These are phyloP conservation scores for Monosporozyma unispora DNA, from an alignment of 805 yeast genomes.

Conservation along the genomic window DNA sequence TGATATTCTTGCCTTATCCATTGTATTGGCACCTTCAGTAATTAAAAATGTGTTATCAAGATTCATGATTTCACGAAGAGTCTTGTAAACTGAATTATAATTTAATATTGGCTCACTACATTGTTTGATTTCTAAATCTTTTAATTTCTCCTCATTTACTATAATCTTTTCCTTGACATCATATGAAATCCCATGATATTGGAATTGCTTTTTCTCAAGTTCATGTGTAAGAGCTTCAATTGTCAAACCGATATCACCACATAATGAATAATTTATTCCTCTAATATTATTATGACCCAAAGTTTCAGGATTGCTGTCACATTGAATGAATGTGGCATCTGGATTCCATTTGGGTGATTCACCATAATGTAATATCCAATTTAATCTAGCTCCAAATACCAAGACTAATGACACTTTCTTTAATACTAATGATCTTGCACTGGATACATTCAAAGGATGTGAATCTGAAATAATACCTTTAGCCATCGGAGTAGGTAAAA, in stretches of 20 bases:
- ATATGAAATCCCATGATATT: slow-evolving; percentile 8
- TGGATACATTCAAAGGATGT: slow-evolving; percentile 41
- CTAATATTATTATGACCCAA: slow-evolving; percentile 37
- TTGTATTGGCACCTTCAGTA: slow-evolving; percentile 70
- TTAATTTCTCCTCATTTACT: slow-evolving; percentile 22
- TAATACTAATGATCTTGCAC: slow-evolving; percentile 57
- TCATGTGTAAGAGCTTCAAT: slow-evolving; percentile 29
- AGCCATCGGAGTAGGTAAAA: slow-evolving; percentile 73
- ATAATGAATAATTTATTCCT: slow-evolving; percentile 36
- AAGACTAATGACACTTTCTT: slow-evolving; percentile 49
- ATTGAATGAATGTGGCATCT: slow-evolving; percentile 45
- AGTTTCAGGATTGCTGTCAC: slow-evolving; percentile 46
- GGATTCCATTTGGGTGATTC: slow-evolving; percentile 43
- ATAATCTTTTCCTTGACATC: slow-evolving; percentile 10
- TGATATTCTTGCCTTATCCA: slow-evolving; percentile 60
- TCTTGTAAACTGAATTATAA: slow-evolving; percentile 48
- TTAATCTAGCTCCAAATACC: slow-evolving; percentile 56
- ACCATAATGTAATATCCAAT: slow-evolving; percentile 69
- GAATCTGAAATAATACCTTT: slow-evolving; percentile 57
- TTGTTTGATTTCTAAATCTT: slow-evolving; percentile 6
- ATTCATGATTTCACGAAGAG: slow-evolving; percentile 35
- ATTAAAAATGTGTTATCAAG: slow-evolving; percentile 36
- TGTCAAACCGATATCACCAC: slow-evolving; percentile 45
- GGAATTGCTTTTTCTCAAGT: slow-evolving; percentile 13
- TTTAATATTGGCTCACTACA: slow-evolving; percentile 27